Percentiles rank a stretch among this genome's conserved stretches.
Conservation (phyloP, 2,329 filamentous ascomycete genomes). For the Venturiaceae sp. region DNA sequence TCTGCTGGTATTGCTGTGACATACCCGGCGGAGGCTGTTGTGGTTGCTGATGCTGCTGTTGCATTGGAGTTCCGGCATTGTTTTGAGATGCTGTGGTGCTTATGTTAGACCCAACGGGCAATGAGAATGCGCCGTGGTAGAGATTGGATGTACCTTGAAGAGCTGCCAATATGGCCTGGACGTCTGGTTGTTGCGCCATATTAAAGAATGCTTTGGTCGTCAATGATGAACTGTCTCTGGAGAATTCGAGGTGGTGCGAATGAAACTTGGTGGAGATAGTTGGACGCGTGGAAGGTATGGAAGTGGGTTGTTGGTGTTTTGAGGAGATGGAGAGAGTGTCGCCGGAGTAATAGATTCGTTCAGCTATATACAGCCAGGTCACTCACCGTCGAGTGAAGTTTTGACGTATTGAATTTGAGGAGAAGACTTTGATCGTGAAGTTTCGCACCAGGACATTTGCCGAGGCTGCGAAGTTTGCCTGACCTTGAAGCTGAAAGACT, state of each 20-base stretch:
- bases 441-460: too few species aligned
- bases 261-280: too few species aligned
- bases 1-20: background rate
- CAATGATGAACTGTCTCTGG: background rate
- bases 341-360: too few species aligned
- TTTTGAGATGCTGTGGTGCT: background rate
- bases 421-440: too few species aligned
- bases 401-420: too few species aligned
- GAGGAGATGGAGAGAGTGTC: too few species aligned
- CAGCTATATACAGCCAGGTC: too few species aligned
- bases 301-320: too few species aligned
- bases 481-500: too few species aligned
- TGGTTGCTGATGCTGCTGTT: conserved; percentile 3
- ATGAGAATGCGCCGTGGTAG: background rate
- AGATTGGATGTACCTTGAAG: conserved; percentile 4
- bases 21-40: background rate
- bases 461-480: too few species aligned
- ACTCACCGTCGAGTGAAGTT: too few species aligned
- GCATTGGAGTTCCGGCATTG: background rate
- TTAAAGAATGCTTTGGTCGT: background rate
- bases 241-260: background rate
- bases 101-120: background rate
- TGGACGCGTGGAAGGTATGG: too few species aligned
- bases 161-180: conserved; percentile 9
- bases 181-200: conserved; percentile 6